These are phyloP conservation scores for Tritrichomonas foetus DNA, from an alignment of 208 protist species.

Conservation along the genomic window DNA sequence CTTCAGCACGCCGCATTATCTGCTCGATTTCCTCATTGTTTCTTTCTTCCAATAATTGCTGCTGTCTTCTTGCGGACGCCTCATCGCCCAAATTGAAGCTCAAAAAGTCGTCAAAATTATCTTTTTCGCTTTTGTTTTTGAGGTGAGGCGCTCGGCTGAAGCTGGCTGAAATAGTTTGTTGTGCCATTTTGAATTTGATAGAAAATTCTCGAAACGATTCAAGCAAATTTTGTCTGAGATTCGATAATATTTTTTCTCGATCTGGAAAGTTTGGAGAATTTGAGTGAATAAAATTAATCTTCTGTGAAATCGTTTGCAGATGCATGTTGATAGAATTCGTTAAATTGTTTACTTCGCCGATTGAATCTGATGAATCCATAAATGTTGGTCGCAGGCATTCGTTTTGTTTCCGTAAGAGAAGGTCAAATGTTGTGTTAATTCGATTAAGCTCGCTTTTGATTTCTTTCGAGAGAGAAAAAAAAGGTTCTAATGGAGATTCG, in stretches of 20 bases:
- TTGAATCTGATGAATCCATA: not conserved
- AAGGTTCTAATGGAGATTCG: not conserved
- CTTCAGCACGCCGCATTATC: not conserved
- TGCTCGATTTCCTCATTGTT: not conserved
- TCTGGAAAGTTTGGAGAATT: not conserved
- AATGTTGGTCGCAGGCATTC: not conserved
- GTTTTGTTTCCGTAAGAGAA: not conserved
- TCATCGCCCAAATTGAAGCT: too few species aligned
- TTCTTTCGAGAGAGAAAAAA: not conserved
- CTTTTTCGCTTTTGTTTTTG: too few species aligned
- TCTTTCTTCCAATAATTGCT: too few species aligned
- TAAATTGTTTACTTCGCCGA: not conserved
- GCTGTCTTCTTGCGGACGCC: too few species aligned
- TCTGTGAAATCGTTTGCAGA: not conserved
- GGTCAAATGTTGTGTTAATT: not conserved
- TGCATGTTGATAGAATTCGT: not conserved
- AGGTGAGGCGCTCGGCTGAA: too few species aligned
- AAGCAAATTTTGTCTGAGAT: not conserved
- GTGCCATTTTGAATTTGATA: not conserved
- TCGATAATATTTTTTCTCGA: not conserved
- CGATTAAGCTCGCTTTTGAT: not conserved
- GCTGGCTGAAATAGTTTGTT: not conserved
- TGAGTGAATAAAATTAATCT: not conserved
- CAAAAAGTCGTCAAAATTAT: too few species aligned
- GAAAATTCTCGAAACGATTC: not conserved